Evolutionary conservation across 2,329 filamentous ascomycete species (phyloP).

Genomic region (Epichloe festucae): DNA sequence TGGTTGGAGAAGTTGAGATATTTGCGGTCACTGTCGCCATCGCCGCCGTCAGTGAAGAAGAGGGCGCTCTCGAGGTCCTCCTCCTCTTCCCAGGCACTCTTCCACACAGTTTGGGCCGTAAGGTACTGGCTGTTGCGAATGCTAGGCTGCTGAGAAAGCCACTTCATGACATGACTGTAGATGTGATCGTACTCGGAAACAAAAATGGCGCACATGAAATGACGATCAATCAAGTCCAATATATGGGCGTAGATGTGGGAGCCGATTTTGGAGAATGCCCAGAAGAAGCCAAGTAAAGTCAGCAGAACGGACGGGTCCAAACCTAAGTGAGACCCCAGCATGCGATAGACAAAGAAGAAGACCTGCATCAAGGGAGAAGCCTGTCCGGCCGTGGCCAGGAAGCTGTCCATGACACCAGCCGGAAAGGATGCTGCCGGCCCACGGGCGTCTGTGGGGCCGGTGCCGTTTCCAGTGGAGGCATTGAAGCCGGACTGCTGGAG

Average conservation of each 20-base stretch:
- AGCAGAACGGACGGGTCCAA: slow-evolving; percentile 36
- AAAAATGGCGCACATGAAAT: slow-evolving; percentile 39
- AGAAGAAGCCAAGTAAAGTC: slow-evolving; percentile 31
- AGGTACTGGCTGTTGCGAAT: slow-evolving; percentile 38
- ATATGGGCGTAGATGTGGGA: slow-evolving; percentile 22
- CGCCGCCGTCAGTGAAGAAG: slow-evolving; percentile 24
- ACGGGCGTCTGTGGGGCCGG: neutral
- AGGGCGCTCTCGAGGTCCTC: slow-evolving; percentile 30
- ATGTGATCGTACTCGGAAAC: slow-evolving; percentile 44
- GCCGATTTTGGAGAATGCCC: slow-evolving; percentile 28
- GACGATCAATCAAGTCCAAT: slow-evolving; percentile 24
- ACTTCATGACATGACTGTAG: slow-evolving; percentile 45
- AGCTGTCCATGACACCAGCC: slow-evolving; percentile 26
- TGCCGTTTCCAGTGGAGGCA: slow-evolving; percentile 9
- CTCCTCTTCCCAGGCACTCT: slow-evolving; percentile 43
- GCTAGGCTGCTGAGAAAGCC: slow-evolving; percentile 38
- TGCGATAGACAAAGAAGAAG: slow-evolving; percentile 32
- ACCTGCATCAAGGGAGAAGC: slow-evolving; percentile 28
- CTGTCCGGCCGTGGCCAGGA: slow-evolving; percentile 31
- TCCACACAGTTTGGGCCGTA: slow-evolving; percentile 41
- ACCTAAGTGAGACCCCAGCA: slow-evolving; percentile 31
- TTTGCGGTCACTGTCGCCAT: slow-evolving; percentile 20
- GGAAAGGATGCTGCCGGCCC: slow-evolving; percentile 10
- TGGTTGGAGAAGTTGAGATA: slow-evolving; percentile 49
- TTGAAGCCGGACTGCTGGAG: slow-evolving; percentile 12